Conservation (phyloP, 2,329 filamentous ascomycete genomes). For the Colletotrichum melonis region DNA sequence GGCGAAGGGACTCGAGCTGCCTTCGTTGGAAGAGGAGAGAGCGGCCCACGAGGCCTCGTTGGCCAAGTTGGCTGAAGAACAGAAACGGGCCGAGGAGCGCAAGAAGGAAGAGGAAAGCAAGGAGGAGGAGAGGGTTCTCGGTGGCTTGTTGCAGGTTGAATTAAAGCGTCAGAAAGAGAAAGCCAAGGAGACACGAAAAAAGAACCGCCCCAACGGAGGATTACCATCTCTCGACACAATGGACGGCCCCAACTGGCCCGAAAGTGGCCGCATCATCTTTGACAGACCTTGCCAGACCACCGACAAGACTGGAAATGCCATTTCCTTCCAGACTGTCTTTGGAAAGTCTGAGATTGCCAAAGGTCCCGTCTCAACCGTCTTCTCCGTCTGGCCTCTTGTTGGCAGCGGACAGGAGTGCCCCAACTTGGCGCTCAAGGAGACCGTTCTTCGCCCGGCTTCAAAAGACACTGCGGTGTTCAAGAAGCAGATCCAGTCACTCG, state of each 20-base stretch:
- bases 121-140: conserved; percentile 78
- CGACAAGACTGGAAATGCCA: conserved; percentile 70
- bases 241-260: conserved; percentile 45
- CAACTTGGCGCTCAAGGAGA: conserved; percentile 80
- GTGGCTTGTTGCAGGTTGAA: conserved; percentile 79
- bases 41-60: conserved; percentile 83
- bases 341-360: conserved; percentile 74
- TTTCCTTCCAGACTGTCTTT: conserved; percentile 78
- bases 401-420: conserved; percentile 65
- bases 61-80: conserved; percentile 68
- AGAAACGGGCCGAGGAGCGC: conserved; percentile 63
- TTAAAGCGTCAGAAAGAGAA: conserved; percentile 74
- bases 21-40: conserved; percentile 89
- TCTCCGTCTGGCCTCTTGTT: conserved; percentile 78
- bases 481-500: conserved; percentile 80
- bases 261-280: conserved; percentile 64
- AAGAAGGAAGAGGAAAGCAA: conserved; percentile 66
- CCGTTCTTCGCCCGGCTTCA: conserved; percentile 66
- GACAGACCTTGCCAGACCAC: conserved; percentile 74
- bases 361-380: conserved; percentile 75
- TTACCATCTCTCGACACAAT: conserved; percentile 47
- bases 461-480: conserved; percentile 75
- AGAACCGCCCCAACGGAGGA: conserved; percentile 61
- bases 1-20: conserved; percentile 79
- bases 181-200: conserved; percentile 72